Percentiles rank a stretch among this genome's conserved stretches.
phyloP scores from a whole-genome alignment of 73 alveolate species.

The Paramecium pentaurelia region DNA sequence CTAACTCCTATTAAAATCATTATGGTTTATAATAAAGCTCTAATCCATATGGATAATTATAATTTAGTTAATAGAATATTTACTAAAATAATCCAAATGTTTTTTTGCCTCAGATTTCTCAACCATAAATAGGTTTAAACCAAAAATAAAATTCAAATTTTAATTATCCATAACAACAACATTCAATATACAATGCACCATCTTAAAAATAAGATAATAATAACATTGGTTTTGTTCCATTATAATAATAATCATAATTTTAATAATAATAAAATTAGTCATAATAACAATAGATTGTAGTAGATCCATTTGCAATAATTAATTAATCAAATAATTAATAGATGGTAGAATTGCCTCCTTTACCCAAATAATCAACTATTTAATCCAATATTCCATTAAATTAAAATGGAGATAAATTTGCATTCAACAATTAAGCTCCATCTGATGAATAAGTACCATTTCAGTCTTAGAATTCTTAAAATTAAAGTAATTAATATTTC shows the following conservation, averaged over 20 bases:
- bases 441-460: neutral
- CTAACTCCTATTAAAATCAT: neutral
- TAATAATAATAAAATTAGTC: neutral
- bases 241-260: neutral
- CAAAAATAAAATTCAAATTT: neutral
- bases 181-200: neutral
- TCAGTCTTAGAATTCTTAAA: neutral
- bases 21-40: neutral
- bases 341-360: neutral
- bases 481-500: neutral
- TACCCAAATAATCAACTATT: neutral
- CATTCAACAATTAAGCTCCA: neutral
- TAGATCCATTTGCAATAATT: neutral
- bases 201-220: neutral
- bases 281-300: neutral
- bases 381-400: neutral
- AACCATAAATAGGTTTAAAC: neutral
- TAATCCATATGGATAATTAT: neutral
- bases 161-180: neutral
- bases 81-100: neutral
- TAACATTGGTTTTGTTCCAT: neutral
- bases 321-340: neutral
- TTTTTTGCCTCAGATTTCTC: neutral
- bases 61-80: neutral
- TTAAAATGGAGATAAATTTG: neutral